These are phyloP conservation scores for Syncephalastrum contaminatum DNA, from an alignment of 371 early-diverging fungal genomes.

Conservation along the genomic window DNA sequence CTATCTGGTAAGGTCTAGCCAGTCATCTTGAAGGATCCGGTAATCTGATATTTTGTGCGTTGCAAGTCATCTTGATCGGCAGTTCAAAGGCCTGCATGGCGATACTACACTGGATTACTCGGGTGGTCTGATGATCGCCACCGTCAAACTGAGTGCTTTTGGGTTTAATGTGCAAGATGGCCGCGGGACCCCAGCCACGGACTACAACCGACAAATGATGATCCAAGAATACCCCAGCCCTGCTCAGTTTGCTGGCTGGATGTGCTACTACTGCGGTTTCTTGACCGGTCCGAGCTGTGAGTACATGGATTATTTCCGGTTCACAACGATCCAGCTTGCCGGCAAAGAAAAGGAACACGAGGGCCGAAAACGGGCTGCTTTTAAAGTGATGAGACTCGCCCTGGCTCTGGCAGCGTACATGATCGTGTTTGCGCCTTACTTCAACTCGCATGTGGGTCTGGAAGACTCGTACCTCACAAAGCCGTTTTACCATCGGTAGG, in stretches of 20 bases:
- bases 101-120: conserved; percentile 76
- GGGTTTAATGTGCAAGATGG: conserved; percentile 70
- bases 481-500: not conserved
- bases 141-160: conserved; percentile 85
- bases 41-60: no score
- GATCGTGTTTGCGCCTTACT: conserved; percentile 35
- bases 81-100: conserved; percentile 47
- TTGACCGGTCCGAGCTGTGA: conserved; percentile 88
- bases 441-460: conserved; percentile 33
- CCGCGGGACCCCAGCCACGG: conserved; percentile 27
- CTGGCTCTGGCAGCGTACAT: no score
- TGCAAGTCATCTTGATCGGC: conserved; percentile 61
- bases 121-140: conserved; percentile 88
- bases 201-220: conserved; percentile 64
- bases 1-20: conserved; percentile 52
- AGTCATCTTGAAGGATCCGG: not conserved
- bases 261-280: conserved; percentile 86
- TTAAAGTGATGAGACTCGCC: not conserved
- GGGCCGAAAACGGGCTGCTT: not conserved
- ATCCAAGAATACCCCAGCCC: conserved; percentile 65
- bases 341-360: not conserved
- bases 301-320: conserved; percentile 61
- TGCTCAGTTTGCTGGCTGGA: conserved; percentile 83
- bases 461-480: conserved; percentile 17
- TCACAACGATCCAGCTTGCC: not conserved